Evolutionary conservation across 75 land plant genomes (phyloP).

Genomic region (Gnetum montanum): DNA sequence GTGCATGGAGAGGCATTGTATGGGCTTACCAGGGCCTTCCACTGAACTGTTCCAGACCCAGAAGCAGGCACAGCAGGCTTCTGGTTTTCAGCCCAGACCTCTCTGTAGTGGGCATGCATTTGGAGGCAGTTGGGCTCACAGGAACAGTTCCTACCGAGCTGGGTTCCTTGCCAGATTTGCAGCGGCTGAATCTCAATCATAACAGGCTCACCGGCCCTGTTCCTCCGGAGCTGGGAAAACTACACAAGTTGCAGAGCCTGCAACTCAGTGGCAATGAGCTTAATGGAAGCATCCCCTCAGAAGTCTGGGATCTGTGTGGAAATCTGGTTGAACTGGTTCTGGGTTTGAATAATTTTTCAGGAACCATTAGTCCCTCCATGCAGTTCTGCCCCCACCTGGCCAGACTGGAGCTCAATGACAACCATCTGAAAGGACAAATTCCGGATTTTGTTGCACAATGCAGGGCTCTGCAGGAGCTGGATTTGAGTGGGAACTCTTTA

Average conservation of each 20-base stretch:
- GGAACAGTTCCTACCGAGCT: constrained; percentile 11
- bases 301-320: constrained; percentile 18
- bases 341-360: constrained; percentile 13
- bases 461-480: constrained; percentile 7
- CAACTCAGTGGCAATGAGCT: constrained; percentile 18
- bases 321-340: constrained; percentile 10
- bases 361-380: constrained; percentile 4
- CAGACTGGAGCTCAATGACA: constrained; percentile 13
- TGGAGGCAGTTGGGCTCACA: constrained; percentile 7
- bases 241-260: constrained; percentile 12
- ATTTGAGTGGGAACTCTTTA: constrained; percentile 21
- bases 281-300: constrained; percentile 15
- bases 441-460: constrained; percentile 16
- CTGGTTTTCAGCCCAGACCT: constrained; percentile 6
- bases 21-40: constrained; percentile 11
- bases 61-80: background rate
- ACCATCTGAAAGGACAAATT: constrained; percentile 15
- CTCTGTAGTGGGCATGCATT: background rate
- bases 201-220: constrained; percentile 19
- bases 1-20: constrained; percentile 9
- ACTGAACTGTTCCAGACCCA: constrained; percentile 11
- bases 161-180: background rate
- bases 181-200: constrained; percentile 14
- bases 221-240: constrained; percentile 17
- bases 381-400: constrained; percentile 2